Percentiles rank a stretch among this genome's conserved stretches.
Evolutionary conservation across 23 red algal genomes (phyloP).

Genomic region (Gracilaria gracilis): DNA sequence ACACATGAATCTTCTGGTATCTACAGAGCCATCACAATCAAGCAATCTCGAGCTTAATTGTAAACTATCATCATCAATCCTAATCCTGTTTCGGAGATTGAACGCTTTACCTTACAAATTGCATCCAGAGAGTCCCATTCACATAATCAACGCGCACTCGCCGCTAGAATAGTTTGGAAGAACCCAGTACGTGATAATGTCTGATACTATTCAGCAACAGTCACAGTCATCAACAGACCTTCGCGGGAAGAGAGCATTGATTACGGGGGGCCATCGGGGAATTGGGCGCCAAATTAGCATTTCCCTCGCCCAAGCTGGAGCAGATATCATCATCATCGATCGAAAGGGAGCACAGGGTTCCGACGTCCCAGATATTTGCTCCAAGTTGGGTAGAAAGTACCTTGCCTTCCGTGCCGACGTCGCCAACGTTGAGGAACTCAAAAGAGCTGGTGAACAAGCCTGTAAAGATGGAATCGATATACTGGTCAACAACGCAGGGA

Average conservation of each 20-base stretch:
- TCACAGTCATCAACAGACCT: conserved; percentile 11
- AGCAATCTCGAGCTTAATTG: not conserved
- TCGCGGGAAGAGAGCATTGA: conserved; percentile 52
- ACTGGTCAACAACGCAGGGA: conserved; percentile 92
- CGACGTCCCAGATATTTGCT: conserved; percentile 22
- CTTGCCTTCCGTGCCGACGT: conserved; percentile 54
- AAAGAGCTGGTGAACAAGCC: conserved; percentile 27
- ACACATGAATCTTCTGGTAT: not conserved
- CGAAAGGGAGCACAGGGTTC: conserved; percentile 53
- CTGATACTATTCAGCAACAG: not conserved
- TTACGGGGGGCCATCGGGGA: conserved; percentile 93
- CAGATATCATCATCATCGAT: conserved; percentile 69
- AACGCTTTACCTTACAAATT: not conserved
- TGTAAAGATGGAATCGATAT: conserved; percentile 66
- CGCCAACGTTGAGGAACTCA: conserved; percentile 10
- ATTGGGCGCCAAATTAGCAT: conserved; percentile 78
- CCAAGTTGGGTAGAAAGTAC: conserved; percentile 43
- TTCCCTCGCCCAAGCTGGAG: conserved; percentile 68
- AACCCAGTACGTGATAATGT: not conserved
- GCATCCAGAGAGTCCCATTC: not conserved
- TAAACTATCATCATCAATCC: not conserved
- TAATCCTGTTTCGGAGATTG: not conserved
- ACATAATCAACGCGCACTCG: not conserved
- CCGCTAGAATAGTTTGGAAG: no score
- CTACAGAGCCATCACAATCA: not conserved